Base-by-base conservation (phyloP, 768 basidiomycete species). In the Leccinellum luteum region DNA sequence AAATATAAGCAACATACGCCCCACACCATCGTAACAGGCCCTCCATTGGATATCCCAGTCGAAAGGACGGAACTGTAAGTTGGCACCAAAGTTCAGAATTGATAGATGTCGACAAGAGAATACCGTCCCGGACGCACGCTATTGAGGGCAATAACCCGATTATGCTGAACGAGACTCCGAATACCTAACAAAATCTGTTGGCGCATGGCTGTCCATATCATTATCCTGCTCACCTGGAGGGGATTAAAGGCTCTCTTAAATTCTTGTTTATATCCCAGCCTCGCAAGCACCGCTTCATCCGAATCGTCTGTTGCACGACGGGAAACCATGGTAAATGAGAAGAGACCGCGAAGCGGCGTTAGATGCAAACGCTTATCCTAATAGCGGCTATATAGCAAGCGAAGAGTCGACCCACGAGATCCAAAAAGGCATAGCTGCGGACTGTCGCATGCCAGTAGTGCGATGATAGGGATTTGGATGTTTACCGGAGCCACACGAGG, bases 121-220 rank as follows among this genome's bases (percentile, higher is more conserved):
- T 65, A 23, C 44, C 61, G 14, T n/a, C n/a, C n/a, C n/a, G 53
- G 38, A 72, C 79, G 10, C 58, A 83, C 68, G 85, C 81, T 47
- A 87, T 85, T 0, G 86, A 80, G 17, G 80, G 85, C 3, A 86
- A 78, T 15, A 88, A 64, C 0, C 87, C 86, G 52, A 88, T 85
- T 56, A 87, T 84, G 5, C 83, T 85, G 68, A 89, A 89, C 0
- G 81, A 81, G 21, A 88, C 75, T 1, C 87, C 86, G 58, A 88
- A 87, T 8, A 86, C 82, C 83, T 89, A 63, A 71, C 23, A 64
- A 65, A 2, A 10, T 17, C 10, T 23, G 23, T 21, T 28, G 41
- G 23, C 6, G 35, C n/a, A 1, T 10, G 12, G 14, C 27, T 1
- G 25, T n/a, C 23, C 23, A 9, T 14, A 25, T 34, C 21, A 19